Evolutionary conservation across 1,284 basidiomycete genomes (phyloP), one percentile per base, ranked within the genome.

Genomic region (Moesziomyces sp.): DNA sequence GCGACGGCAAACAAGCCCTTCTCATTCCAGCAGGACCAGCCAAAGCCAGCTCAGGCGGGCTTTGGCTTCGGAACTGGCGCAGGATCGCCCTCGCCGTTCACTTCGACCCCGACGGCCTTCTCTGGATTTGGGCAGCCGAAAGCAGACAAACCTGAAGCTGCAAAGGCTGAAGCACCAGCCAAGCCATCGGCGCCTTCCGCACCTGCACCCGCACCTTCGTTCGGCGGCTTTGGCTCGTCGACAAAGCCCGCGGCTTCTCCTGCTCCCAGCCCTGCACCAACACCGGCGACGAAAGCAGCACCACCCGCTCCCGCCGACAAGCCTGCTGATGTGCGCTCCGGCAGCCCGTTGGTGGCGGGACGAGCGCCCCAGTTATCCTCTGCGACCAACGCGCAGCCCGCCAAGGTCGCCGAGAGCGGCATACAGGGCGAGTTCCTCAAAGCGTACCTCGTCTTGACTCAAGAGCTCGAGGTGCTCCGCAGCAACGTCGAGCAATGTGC

Each of bases 361-460:
- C 59, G 52, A 5, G 58, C 66, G 19, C 70, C 71, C 14, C 65
- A 73, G 45, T 43, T 67, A 18, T 66, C 66, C 5, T 46, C 65
- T 0, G 42, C 65, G 7, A 35, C 55, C 38, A 23, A 57, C 48
- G 74, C 74, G 24, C 14, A 38, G 23, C 46, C 59, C 0, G 51
- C 46, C 43, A 71, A 77, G 21, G 64, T 85, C 59, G 40, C 49
- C 47, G 74, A 85, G 74, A 74, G 67, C 48, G 73, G 76, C 21
- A 64, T 84, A 60, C 68, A 78, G 40, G 70, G 75, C 43, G 72
- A 80, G 49, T 80, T 83, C 78, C 35, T 81, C 51, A 76, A 81
- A 52, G 71, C 80, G 10, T 83, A 86, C 59, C 76, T 84, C 4
- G 74, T 85, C 35, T 76, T 87, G 23, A 77, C 80, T 11, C 79